phyloP scores from a whole-genome alignment of 768 basidiomycete species.

The Podaxis carcinomalis region DNA sequence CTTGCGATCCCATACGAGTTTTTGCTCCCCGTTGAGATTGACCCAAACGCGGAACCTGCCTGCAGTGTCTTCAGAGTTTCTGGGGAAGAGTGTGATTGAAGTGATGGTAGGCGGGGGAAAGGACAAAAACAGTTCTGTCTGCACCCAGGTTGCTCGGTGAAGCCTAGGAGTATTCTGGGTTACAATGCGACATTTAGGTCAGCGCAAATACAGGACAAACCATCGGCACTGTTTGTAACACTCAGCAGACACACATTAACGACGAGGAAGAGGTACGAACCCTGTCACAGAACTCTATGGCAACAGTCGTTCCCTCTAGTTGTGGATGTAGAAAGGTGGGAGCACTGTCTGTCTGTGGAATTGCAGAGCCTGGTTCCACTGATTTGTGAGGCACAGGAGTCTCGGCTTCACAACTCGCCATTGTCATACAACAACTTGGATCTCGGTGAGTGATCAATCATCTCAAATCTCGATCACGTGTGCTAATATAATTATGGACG shows the following conservation, averaged over 20 bases:
- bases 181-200: not conserved
- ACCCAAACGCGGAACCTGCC: constrained; percentile 94
- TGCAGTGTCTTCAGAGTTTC: constrained; percentile 75
- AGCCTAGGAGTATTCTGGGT: constrained; percentile 49
- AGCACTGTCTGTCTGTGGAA: constrained; percentile 5
- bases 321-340: constrained; percentile 54
- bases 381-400: not conserved
- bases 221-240: constrained; percentile 65
- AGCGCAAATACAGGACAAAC: constrained; percentile 33
- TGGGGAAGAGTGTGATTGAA: constrained; percentile 68
- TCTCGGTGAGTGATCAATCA: not conserved
- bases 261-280: constrained; percentile 38
- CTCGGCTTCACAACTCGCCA: constrained; percentile 8
- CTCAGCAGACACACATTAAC: not conserved
- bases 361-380: no score
- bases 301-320: constrained; percentile 47
- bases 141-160: constrained; percentile 90
- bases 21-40: constrained; percentile 27
- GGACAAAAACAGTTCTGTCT: constrained; percentile 87
- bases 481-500: constrained; percentile 35
- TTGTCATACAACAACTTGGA: not conserved
- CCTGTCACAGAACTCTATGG: constrained; percentile 91
- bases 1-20: constrained; percentile 86
- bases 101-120: constrained; percentile 77
- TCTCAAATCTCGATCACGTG: constrained; percentile 26